A percentile compares a stretch with the other conserved stretches of the same genome.
Evolutionary conservation across 2,329 filamentous ascomycete genomes (phyloP).

Genomic region (Scedosporium minutisporum): DNA sequence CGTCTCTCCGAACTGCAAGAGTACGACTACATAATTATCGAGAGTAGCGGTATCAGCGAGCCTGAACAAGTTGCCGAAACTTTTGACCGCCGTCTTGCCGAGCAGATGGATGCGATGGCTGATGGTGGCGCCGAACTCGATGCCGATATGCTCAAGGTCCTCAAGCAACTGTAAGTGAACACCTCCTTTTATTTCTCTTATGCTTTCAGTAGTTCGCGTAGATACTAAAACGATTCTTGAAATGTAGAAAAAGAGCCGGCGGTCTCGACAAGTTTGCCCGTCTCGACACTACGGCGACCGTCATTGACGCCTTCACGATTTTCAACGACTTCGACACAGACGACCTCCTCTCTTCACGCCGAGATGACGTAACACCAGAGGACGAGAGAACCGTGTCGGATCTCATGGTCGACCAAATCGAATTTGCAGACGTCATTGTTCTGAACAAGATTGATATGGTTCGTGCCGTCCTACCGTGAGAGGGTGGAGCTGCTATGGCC

Average conservation of each 20-base stretch:
- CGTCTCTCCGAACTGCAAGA: conserved; percentile 45
- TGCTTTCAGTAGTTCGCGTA: neutral
- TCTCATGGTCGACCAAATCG: conserved; percentile 67
- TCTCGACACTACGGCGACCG: conserved; percentile 62
- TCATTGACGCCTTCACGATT: conserved; percentile 65
- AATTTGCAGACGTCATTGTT: conserved; percentile 65
- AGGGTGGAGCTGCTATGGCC: too few relatives aligned
- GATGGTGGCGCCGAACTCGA: conserved; percentile 23
- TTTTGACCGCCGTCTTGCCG: conserved; percentile 49
- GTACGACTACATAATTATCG: conserved; percentile 54
- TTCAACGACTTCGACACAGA: conserved; percentile 62
- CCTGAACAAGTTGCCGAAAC: conserved; percentile 67
- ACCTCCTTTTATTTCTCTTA: conserved; percentile 11
- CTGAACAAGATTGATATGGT: conserved; percentile 63
- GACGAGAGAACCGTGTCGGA: conserved; percentile 68
- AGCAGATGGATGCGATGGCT: conserved; percentile 30
- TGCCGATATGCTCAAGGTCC: conserved; percentile 22
- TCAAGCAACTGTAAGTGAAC: conserved; percentile 24
- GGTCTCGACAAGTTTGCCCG: conserved; percentile 56
- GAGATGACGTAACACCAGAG: conserved; percentile 51
- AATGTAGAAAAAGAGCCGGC: conserved; percentile 40
- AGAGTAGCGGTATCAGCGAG: conserved; percentile 60
- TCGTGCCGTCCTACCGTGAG: neutral
- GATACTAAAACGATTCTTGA: neutral
- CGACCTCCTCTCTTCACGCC: conserved; percentile 56